Base-by-base conservation (phyloP, 2,329 filamentous ascomycete genomes). In the Penicillium sp. region DNA sequence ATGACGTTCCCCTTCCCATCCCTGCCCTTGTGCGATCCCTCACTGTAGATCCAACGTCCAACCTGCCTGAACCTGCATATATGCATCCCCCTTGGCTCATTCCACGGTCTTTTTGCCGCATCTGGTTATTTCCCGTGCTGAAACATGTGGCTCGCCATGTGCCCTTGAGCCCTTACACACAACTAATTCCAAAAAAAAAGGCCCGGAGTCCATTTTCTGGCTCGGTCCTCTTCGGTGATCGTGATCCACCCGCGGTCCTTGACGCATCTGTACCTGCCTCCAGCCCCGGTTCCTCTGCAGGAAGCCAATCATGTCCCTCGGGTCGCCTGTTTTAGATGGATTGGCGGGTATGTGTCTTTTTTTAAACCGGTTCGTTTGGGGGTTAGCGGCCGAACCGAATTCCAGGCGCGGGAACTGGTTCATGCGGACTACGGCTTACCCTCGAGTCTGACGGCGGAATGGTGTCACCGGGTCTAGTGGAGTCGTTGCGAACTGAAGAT, bases 61-160 rank as follows among this genome's bases (percentile, higher is more conserved):
- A 48, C 31, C 24, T 50, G 52, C 50, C 42, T 52, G 52, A 31
- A 52, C 33, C 28, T 33, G 42, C 42, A 36, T 44, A 45, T 48
- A 24, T 26, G 28, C 16, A 31, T 6, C 9, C 46, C 58, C 61
- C 61, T 63, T 60, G 45, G 36, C 54, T 61, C 56, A 61, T 62
- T 56, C 58, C 58, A 44, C 56, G 47, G 47, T 39, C 18, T 45
- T 53, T 45, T 51, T 56, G 45, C 57, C 44, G 23, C 38, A 56
- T 59, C 41, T 38, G 47, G 51, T 42, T 52, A 50, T 42, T 42
- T 24, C 44, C 54, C 49, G 42, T 13, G 34, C 49, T 59, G 50
- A 57, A 56, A 63, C 61, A 63, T 63, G 58, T 61, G 60, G 56
- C 50, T 54, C 28, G 45, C 61, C 60, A 62, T 61, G 60, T 62